Percentiles rank a stretch among this genome's conserved stretches.
Evolutionary conservation across 2,329 filamentous ascomycete species (phyloP).

Genomic region (Hypomyces perniciosus): DNA sequence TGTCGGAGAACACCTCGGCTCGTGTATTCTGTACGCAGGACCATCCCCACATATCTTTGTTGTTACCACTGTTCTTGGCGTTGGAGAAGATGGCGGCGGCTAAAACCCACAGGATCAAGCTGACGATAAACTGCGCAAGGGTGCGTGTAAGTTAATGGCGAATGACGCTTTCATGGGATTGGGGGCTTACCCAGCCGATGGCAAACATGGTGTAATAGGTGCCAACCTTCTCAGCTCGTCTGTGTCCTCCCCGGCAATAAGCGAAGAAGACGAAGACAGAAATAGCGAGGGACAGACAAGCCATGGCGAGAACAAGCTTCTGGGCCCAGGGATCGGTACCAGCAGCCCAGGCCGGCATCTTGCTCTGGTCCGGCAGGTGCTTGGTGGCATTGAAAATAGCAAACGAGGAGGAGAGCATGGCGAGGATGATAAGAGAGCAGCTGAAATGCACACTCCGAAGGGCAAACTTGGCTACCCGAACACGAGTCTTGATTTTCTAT

Average conservation of each 20-base stretch:
- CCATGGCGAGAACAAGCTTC: constrained; percentile 70
- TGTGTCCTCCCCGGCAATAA: constrained; percentile 85
- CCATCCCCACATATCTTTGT: constrained; percentile 97
- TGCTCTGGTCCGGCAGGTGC: constrained; percentile 66
- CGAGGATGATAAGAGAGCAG: constrained; percentile 89
- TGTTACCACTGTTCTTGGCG: constrained; percentile 60
- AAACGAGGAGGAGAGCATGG: constrained; percentile 84
- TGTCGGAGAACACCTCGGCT: constrained; percentile 66
- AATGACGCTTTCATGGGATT: not conserved
- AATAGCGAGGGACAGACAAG: constrained; percentile 73
- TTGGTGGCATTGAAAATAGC: constrained; percentile 88
- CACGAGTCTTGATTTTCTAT: constrained; percentile 86
- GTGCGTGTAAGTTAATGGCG: constrained; percentile 8
- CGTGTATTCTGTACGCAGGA: constrained; percentile 88
- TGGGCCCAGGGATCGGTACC: constrained; percentile 78
- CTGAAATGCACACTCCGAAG: constrained; percentile 96
- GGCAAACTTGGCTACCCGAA: constrained; percentile 88
- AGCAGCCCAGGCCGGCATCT: constrained; percentile 76
- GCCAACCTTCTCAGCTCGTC: constrained; percentile 82
- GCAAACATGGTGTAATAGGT: constrained; percentile 96
- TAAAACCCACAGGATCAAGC: constrained; percentile 84
- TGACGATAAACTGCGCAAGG: constrained; percentile 65
- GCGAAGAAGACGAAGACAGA: constrained; percentile 75
- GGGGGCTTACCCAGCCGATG: constrained; percentile 60
- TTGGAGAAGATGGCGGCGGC: constrained; percentile 81